A percentile compares a stretch with the other conserved stretches of the same genome.
phyloP scores from a whole-genome alignment of 129 eudicot species.

The Helichrysum umbraculigerum region DNA sequence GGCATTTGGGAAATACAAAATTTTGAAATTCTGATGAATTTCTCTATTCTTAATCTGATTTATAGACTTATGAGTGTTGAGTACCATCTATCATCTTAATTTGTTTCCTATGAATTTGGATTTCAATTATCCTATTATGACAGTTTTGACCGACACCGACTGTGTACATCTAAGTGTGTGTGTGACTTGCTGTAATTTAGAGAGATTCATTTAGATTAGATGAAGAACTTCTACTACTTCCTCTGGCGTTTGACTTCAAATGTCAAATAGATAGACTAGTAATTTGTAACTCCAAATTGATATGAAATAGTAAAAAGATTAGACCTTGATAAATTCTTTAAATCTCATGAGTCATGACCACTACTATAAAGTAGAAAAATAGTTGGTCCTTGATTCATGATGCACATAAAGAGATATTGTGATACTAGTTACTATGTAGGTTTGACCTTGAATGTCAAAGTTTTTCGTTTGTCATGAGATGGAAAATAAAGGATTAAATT shows the following conservation, averaged over 20 bases:
- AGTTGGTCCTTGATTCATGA: conserved; percentile 13
- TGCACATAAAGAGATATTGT: neutral
- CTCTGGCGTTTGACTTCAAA: conserved; percentile 1
- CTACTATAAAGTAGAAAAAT: conserved; percentile 7
- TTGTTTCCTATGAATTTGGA: neutral
- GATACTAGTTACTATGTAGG: neutral
- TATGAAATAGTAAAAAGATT: neutral
- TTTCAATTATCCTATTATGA: neutral
- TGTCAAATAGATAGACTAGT: conserved; percentile 2
- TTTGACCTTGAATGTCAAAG: conserved; percentile 24
- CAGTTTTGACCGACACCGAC: conserved; percentile 8
- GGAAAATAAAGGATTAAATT: conserved; percentile 17
- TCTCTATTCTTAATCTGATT: neutral
- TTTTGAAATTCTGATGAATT: neutral
- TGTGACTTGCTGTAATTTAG: conserved; percentile 1
- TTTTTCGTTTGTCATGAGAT: conserved; percentile 11
- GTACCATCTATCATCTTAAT: neutral
- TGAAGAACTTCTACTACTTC: neutral
- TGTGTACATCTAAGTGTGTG: neutral
- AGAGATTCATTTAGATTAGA: conserved; percentile 7
- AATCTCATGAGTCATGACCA: neutral
- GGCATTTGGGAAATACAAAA: conserved; percentile 15
- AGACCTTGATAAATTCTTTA: conserved; percentile 15
- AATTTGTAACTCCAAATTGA: conserved; percentile 11
- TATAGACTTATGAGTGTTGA: neutral